Evolutionary conservation across 495 filamentous ascomycete genomes (phyloP), one percentile per base, ranked within the genome.

Genomic region (Tuber aestivum): DNA sequence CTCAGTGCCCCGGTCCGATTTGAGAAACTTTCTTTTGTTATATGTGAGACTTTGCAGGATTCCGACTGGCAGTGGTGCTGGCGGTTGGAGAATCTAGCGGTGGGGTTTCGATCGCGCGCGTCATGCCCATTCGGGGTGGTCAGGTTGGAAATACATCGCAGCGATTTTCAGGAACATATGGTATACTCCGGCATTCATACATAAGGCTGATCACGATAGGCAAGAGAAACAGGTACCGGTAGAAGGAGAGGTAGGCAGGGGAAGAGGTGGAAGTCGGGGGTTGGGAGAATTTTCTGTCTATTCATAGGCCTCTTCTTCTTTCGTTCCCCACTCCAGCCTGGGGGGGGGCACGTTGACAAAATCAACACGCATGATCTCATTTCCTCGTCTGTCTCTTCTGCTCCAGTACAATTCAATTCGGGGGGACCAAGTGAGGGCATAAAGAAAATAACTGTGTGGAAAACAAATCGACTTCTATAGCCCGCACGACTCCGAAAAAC

Each of bases 111-210:
- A 65, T 65, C 56, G 14, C 32, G 27, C 56, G 35, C 56, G 56
- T 65, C 56, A 65, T 65, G 27, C 56, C 14, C 56, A 65, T 20
- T 50, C 32, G 56, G 56, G 12, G 32, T 35, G 56, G 56, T 65
- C 27, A 35, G 27, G 56, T 65, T 65, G 56, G 56, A 65, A 65
- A 65, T 35, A 65, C 27, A 65, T 65, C 27, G 56, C 56, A 65
- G 56, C 27, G 56, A 65, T 65, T 32, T 65, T 65, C 56, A 65
- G 56, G 56, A 65, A 65, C 56, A 65, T 35, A 65, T 65, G 12
- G 35, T 18, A 65, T 35, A 18, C 48, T 56, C 48, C 7, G 10
- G 48, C 10, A 12, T 18, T 32, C 56, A 35, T 65, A 35, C 56
- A 65, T 65, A 65, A 65, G 56, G 56, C 56, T 65, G 56, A 65